These are phyloP conservation scores for Pseudocohnilembus persalinus DNA, from an alignment of 169 alveolate genomes.

Conservation along the genomic window DNA sequence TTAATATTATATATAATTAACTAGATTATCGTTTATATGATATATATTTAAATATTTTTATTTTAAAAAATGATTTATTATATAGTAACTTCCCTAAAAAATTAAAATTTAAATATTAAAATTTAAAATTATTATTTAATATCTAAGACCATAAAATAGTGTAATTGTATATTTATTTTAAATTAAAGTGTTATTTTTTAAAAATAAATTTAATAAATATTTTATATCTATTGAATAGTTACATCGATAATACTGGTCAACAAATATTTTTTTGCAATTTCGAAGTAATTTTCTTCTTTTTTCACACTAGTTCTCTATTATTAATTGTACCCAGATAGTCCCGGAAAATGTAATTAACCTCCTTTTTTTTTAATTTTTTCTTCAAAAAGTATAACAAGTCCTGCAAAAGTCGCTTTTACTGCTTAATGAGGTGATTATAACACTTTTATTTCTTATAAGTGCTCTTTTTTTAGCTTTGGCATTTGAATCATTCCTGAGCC, in stretches of 20 bases:
- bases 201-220: no score
- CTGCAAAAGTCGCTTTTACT: constrained; percentile 53
- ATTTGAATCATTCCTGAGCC: constrained; percentile 20
- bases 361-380: constrained; percentile 39
- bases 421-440: constrained; percentile 81
- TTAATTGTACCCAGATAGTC: background rate
- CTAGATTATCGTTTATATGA: no score
- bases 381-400: constrained; percentile 27
- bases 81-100: no score
- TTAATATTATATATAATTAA: no score
- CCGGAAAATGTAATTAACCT: constrained; percentile 33
- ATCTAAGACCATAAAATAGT: no score
- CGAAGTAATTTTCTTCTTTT: constrained; percentile 59
- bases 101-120: no score
- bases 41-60: no score
- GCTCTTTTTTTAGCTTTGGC: constrained; percentile 34
- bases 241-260: constrained; percentile 76
- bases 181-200: no score
- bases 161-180: no score
- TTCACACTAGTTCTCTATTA: constrained; percentile 25
- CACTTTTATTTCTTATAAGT: constrained; percentile 61
- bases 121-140: no score
- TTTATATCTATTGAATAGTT: no score
- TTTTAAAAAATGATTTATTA: no score
- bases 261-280: constrained; percentile 58